Conservation (phyloP, 2,329 filamentous ascomycete species). For the Lasiodiplodia gonubiensis region DNA sequence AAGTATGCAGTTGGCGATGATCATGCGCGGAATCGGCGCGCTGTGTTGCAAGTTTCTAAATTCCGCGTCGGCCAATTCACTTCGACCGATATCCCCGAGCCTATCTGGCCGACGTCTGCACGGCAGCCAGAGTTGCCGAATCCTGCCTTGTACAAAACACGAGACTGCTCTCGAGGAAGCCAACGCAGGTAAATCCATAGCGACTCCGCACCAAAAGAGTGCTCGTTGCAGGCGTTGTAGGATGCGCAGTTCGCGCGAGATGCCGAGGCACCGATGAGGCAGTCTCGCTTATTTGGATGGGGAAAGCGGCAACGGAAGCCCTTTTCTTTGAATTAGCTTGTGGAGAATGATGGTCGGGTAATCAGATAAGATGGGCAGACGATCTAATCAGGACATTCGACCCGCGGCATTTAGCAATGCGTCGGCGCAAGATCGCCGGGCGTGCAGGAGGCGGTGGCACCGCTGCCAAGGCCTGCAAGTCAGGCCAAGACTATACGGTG, state of each 20-base stretch:
- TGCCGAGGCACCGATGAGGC: neutral
- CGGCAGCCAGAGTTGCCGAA: no score
- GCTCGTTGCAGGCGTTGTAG: neutral
- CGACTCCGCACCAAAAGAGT: no score
- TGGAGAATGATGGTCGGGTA: neutral
- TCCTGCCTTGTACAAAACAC: no score
- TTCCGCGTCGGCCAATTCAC: neutral
- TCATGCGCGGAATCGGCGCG: no score
- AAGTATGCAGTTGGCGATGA: no score
- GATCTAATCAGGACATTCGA: constrained; percentile 13
- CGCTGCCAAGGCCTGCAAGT: neutral
- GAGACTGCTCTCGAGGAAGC: no score
- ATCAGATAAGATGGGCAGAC: constrained; percentile 18
- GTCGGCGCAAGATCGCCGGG: neutral
- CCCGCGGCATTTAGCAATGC: constrained; percentile 15
- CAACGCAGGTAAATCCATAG: no score
- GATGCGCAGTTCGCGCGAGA: neutral
- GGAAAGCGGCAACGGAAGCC: neutral
- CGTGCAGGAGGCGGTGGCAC: neutral
- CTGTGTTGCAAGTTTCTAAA: neutral
- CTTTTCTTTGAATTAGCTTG: neutral
- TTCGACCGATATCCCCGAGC: neutral
- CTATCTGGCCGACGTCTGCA: neutral
- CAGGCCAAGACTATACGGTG: neutral
- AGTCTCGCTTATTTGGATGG: neutral